Conservation (phyloP, 2,329 filamentous ascomycete species). For the Cercospora sojina region DNA sequence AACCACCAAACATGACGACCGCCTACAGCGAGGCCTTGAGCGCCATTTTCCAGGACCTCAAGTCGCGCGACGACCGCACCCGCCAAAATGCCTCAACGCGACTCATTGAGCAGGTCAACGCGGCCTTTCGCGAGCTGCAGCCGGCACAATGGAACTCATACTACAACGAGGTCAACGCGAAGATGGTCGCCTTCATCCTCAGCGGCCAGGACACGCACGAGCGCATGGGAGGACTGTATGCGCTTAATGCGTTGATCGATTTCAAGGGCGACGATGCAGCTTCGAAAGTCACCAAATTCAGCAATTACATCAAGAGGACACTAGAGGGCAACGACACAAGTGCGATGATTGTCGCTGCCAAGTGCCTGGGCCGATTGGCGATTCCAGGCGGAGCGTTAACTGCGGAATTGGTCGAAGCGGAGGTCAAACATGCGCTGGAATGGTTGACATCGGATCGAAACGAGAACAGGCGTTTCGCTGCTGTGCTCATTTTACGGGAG, state of each 20-base stretch:
- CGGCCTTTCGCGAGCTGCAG: slow-evolving; percentile 61
- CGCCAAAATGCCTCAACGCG: slow-evolving; percentile 33
- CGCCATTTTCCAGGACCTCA: slow-evolving; percentile 35
- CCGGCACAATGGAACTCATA: slow-evolving; percentile 74
- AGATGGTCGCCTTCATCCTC: slow-evolving; percentile 71
- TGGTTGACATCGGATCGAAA: slow-evolving; percentile 95
- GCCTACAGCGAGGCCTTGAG: slow-evolving; percentile 36
- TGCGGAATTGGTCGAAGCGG: slow-evolving; percentile 91
- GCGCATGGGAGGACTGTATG: slow-evolving; percentile 85
- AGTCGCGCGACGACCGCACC: slow-evolving; percentile 31
- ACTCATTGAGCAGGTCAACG: slow-evolving; percentile 35
- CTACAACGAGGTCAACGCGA: slow-evolving; percentile 64
- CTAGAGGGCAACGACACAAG: slow-evolving; percentile 86
- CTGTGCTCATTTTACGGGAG: slow-evolving; percentile 86
- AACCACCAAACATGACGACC: slow-evolving; percentile 30
- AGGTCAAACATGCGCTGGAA: slow-evolving; percentile 93
- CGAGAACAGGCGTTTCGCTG: slow-evolving; percentile 89
- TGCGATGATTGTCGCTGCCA: slow-evolving; percentile 86
- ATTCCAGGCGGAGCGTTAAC: slow-evolving; percentile 90
- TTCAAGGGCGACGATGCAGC: slow-evolving; percentile 94
- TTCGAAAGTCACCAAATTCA: slow-evolving; percentile 91
- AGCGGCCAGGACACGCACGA: slow-evolving; percentile 85
- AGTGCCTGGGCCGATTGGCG: slow-evolving; percentile 84
- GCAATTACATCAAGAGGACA: slow-evolving; percentile 82
- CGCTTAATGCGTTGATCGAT: slow-evolving; percentile 88